These are phyloP conservation scores for Ilex asprella DNA, from an alignment of 257 asterid genomes.

Conservation along the genomic window DNA sequence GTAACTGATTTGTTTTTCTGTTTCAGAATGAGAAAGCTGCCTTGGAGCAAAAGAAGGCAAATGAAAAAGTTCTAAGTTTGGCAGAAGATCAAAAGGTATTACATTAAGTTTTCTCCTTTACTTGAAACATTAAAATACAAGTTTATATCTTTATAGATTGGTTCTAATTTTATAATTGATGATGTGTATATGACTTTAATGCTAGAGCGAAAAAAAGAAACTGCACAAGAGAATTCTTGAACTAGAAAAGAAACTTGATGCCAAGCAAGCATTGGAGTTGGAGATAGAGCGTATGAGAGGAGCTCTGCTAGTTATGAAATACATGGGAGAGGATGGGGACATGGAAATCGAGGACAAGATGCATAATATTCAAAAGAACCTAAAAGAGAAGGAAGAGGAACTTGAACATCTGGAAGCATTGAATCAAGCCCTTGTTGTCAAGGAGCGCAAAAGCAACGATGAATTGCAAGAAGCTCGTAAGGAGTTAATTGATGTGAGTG, in stretches of 20 bases:
- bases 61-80: conserved; percentile 15
- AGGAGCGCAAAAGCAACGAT: conserved; percentile 9
- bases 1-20: conserved; percentile 1
- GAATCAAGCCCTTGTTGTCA: conserved; percentile 1
- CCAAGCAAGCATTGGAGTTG: conserved; percentile 16
- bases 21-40: conserved; percentile 14
- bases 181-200: neutral
- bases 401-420: conserved; percentile 1
- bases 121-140: too few species aligned
- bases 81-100: conserved; percentile 46
- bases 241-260: conserved; percentile 15
- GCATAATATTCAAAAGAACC: neutral
- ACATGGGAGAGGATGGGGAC: conserved; percentile 10
- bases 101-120: too few species aligned
- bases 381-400: conserved; percentile 16
- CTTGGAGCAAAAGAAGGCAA: neutral
- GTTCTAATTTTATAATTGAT: neutral
- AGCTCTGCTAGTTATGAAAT: conserved; percentile 11
- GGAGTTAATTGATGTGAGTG: conserved; percentile 11
- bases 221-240: conserved; percentile 12
- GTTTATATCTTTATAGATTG: neutral
- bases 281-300: conserved; percentile 16
- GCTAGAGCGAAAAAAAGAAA: conserved; percentile 10
- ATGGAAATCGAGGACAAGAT: neutral
- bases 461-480: conserved; percentile 17